Percentiles rank a stretch among this genome's conserved stretches.
phyloP scores from a whole-genome alignment of 2,329 filamentous ascomycete genomes.

The Fusarium fujikuroi region DNA sequence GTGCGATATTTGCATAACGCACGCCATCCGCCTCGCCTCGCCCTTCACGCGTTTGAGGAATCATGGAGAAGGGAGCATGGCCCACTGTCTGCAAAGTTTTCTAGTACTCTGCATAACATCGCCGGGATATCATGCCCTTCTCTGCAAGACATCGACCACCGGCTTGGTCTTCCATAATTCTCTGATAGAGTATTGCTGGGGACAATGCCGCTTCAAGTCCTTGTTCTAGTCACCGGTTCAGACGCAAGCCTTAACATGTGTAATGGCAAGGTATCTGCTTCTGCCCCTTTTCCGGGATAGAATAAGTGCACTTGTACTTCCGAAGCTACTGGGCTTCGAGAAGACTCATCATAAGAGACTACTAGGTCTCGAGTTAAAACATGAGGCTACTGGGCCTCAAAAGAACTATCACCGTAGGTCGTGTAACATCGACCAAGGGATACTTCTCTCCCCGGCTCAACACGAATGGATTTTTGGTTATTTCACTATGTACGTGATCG shows the following conservation, averaged over 20 bases:
- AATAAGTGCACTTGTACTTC: slow-evolving; percentile 19
- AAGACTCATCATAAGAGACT: slow-evolving; percentile 24
- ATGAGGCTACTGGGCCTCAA: slow-evolving; percentile 25
- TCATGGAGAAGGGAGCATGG: background rate
- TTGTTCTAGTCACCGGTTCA: slow-evolving; percentile 14
- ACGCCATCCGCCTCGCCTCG: background rate
- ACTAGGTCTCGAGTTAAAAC: slow-evolving; percentile 18
- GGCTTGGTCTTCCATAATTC: background rate
- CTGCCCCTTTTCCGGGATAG: slow-evolving; percentile 5
- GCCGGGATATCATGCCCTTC: background rate
- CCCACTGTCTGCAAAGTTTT: background rate
- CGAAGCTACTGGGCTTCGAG: slow-evolving; percentile 33
- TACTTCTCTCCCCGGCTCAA: slow-evolving; percentile 15
- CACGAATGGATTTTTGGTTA: slow-evolving; percentile 28
- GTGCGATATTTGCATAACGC: slow-evolving; percentile 8
- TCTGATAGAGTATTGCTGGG: background rate
- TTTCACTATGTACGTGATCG: slow-evolving; percentile 25
- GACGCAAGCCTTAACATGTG: background rate
- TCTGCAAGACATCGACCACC: slow-evolving; percentile 11
- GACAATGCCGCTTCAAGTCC: slow-evolving; percentile 8
- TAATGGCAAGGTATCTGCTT: slow-evolving; percentile 2
- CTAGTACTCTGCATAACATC: background rate
- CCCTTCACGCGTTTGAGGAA: background rate
- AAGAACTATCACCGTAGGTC: background rate
- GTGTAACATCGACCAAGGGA: slow-evolving; percentile 28